Percentiles rank a stretch among this genome's conserved stretches.
These are phyloP conservation scores for Rhizopus stolonifer DNA, from an alignment of 371 early-diverging fungal species.

Conservation along the genomic window DNA sequence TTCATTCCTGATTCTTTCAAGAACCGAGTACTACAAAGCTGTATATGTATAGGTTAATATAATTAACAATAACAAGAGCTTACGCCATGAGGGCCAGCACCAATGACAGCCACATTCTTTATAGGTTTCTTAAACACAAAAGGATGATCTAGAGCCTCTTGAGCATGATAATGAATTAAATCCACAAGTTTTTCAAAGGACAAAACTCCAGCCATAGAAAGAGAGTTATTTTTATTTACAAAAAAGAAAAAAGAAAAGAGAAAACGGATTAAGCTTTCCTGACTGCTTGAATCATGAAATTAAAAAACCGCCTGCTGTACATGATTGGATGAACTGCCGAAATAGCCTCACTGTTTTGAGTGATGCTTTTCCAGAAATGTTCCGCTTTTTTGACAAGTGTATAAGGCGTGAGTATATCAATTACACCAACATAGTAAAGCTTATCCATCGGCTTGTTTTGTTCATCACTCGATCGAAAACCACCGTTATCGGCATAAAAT, in stretches of 20 bases:
- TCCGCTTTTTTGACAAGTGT: conserved; percentile 80
- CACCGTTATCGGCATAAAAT: conserved; percentile 89
- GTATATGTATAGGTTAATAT: background rate
- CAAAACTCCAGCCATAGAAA: conserved; percentile 7
- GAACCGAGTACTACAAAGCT: conserved; percentile 13
- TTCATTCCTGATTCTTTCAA: conserved; percentile 18
- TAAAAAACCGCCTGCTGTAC: conserved; percentile 85
- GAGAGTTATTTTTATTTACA: conserved; percentile 1
- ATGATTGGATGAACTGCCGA: conserved; percentile 85
- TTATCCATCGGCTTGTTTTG: conserved; percentile 61
- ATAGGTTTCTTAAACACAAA: conserved; percentile 22
- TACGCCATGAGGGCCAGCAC: conserved; percentile 27
- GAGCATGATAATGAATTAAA: conserved; percentile 9
- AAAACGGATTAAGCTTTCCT: background rate
- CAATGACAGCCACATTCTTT: conserved; percentile 25
- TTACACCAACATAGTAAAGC: conserved; percentile 90
- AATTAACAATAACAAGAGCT: background rate
- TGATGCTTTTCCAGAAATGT: conserved; percentile 79
- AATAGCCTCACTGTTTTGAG: conserved; percentile 70
- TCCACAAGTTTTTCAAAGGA: conserved; percentile 13
- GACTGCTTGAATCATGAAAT: conserved; percentile 67
- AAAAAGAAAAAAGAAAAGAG: background rate
- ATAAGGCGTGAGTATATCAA: conserved; percentile 94
- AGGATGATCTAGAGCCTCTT: conserved; percentile 18
- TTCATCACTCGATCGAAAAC: conserved; percentile 76